Base-by-base conservation (phyloP, 2,329 filamentous ascomycete species). In the Aspergillus phoenicis region DNA sequence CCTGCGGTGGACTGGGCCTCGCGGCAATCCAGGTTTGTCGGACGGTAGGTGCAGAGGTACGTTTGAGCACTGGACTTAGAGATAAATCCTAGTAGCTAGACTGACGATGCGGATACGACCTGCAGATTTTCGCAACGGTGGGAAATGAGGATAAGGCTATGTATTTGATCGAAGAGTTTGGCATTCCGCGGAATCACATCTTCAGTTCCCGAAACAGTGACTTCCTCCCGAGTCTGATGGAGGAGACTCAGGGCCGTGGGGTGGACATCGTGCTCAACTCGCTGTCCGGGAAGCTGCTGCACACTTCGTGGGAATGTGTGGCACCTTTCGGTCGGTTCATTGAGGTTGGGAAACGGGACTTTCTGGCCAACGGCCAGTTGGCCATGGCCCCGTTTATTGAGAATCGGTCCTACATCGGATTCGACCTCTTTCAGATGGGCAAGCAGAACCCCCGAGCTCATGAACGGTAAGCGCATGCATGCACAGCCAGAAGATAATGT, bases 211-310 rank as follows among this genome's bases (percentile, higher is more conserved):
- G 71, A 11, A 49, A 64, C 24, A 48, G 22, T 2, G 51, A 38
- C 7, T 75, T 75, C 48, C 49, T 65, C 2, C 8, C 39, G 0
- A 63, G 51, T 10, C 33, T 74, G 1, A 47, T 67, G 41, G 28
- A 49, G 2, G 57, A 62, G 8, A 74, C 71, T 0, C 47, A 58
- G 1, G 66, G 67, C 2, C 52, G 45, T 5, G 71, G 71, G 4
- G 67, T 73, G 4, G 68, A 74, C 54, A 48, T 72, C 8, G 66
- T 71, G 1, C 56, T 75, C 1, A 74, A 72, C 55, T 72, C 70
- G 1, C 59, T 74, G 1, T 65, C 69, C 2, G 71, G 71, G 2
- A 65, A 70, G 7, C 51, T 71, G 2, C 61, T 75, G 1, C 64
- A 70, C 1, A 26, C 26, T 2, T 26, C 26, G 26, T 26, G 26